A percentile compares a stretch with the other conserved stretches of the same genome.
Conservation (phyloP, 176 grass and related monocot species). For the Avena eriantha region DNA sequence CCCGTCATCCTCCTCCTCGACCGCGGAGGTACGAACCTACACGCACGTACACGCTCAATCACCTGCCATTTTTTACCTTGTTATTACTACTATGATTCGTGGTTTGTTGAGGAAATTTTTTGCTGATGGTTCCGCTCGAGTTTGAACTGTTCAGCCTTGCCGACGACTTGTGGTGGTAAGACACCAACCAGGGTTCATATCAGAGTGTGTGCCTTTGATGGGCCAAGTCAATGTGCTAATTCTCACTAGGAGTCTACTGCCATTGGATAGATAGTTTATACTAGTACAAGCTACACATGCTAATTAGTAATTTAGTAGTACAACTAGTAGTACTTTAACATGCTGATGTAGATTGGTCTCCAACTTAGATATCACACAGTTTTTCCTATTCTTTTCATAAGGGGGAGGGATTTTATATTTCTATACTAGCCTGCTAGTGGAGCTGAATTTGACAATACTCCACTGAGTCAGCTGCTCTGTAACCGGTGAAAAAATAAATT, state of each 20-base stretch:
- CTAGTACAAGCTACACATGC: background rate
- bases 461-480: background rate
- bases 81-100: no score
- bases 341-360: slow-evolving; percentile 48
- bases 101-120: no score
- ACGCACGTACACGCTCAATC: background rate
- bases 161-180: no score
- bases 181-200: no score
- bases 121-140: no score
- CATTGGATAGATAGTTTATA: background rate
- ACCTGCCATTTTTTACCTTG: background rate
- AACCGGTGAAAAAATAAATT: background rate
- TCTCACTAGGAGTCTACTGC: background rate
- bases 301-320: background rate
- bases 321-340: background rate
- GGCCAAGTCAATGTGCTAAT: slow-evolving; percentile 5
- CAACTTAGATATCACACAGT: slow-evolving; percentile 28
- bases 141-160: background rate
- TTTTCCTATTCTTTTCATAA: background rate
- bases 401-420: background rate
- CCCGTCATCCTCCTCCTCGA: slow-evolving; percentile 90
- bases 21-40: slow-evolving; percentile 66
- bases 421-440: background rate
- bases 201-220: background rate
- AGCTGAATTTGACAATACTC: background rate